These are phyloP conservation scores for Cystofilobasidium ferigula DNA, from an alignment of 768 basidiomycete genomes.

Conservation along the genomic window DNA sequence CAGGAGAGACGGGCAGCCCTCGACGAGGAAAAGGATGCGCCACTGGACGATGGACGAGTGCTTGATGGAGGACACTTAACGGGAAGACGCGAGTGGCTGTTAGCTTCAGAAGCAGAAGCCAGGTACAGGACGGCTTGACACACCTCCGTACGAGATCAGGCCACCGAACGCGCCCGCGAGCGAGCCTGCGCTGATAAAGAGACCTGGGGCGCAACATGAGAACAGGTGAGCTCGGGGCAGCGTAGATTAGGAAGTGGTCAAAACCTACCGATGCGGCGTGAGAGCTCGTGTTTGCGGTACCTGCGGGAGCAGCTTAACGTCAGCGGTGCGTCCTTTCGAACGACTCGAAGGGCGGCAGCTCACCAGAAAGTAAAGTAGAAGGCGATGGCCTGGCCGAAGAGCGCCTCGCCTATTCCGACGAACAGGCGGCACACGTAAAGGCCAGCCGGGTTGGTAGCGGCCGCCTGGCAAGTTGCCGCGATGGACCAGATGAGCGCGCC, in stretches of 20 bases:
- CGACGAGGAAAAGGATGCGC: slow-evolving; percentile 41
- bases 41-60: slow-evolving; percentile 26
- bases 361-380: slow-evolving; percentile 31
- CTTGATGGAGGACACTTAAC: slow-evolving; percentile 33
- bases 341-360: too few relatives aligned
- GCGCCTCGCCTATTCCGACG: slow-evolving; percentile 31
- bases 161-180: slow-evolving; percentile 29
- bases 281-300: too few relatives aligned
- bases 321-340: too few relatives aligned
- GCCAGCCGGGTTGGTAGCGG: slow-evolving; percentile 16
- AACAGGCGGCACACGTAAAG: slow-evolving; percentile 35
- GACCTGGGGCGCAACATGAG: slow-evolving; percentile 36
- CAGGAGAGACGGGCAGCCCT: slow-evolving; percentile 37
- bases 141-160: not conserved
- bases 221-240: not conserved
- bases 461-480: slow-evolving; percentile 39
- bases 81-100: slow-evolving; percentile 28
- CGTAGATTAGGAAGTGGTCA: not conserved
- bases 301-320: too few relatives aligned
- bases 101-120: not conserved
- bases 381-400: slow-evolving; percentile 28
- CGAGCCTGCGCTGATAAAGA: slow-evolving; percentile 40
- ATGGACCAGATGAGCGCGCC: slow-evolving; percentile 41
- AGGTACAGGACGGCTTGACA: slow-evolving; percentile 1
- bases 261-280: not conserved